phyloP scores from a whole-genome alignment of 2,329 filamentous ascomycete genomes.

The Aspergillus latus region DNA sequence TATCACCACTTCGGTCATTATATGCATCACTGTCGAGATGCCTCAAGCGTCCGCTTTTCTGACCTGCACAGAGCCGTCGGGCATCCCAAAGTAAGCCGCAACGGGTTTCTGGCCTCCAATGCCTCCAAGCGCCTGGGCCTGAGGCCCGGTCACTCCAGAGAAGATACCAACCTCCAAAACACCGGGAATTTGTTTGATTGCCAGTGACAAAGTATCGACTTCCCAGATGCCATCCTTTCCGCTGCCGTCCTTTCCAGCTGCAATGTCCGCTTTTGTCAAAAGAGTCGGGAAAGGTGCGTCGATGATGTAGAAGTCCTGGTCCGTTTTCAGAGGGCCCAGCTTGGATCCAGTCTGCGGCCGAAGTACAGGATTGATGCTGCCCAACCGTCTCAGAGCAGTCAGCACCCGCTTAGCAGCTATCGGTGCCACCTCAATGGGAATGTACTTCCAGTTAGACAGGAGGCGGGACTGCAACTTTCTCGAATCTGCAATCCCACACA shows the following conservation, averaged over 20 bases:
- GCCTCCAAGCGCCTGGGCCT: slow-evolving; percentile 61
- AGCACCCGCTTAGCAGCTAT: slow-evolving; percentile 77
- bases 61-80: slow-evolving; percentile 67
- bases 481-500: slow-evolving; percentile 62
- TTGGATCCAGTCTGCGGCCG: slow-evolving; percentile 60
- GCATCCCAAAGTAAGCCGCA: slow-evolving; percentile 92
- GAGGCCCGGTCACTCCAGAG: slow-evolving; percentile 72
- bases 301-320: slow-evolving; percentile 85
- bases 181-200: slow-evolving; percentile 78
- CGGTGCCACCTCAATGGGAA: slow-evolving; percentile 92
- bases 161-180: slow-evolving; percentile 93
- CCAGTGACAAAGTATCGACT: slow-evolving; percentile 69
- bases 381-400: slow-evolving; percentile 68
- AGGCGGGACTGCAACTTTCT: slow-evolving; percentile 81
- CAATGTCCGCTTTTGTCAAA: slow-evolving; percentile 60
- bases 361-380: slow-evolving; percentile 64
- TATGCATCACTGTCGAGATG: not conserved
- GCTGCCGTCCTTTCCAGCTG: slow-evolving; percentile 50
- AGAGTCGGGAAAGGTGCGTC: slow-evolving; percentile 85
- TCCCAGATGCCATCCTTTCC: slow-evolving; percentile 73
- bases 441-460: slow-evolving; percentile 72
- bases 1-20: not conserved
- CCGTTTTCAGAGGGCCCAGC: slow-evolving; percentile 78
- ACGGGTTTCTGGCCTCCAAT: slow-evolving; percentile 84
- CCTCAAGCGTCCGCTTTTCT: slow-evolving; percentile 38